Evolutionary conservation across 1,284 basidiomycete genomes (phyloP), one percentile per base, ranked within the genome.

Genomic region (Ustilago curta): DNA sequence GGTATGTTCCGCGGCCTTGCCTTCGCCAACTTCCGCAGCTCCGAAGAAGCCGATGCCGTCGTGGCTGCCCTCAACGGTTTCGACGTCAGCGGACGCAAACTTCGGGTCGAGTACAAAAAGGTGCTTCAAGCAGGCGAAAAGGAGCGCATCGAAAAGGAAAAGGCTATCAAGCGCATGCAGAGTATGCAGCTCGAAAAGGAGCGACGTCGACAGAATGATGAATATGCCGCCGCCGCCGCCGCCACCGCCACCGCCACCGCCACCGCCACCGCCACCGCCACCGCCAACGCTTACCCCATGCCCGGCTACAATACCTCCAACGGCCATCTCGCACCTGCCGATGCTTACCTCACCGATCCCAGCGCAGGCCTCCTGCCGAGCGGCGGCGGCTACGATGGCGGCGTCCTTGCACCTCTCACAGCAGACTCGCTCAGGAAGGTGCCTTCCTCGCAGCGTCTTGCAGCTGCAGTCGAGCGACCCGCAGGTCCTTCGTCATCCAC

Each of bases 71-170:
- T 99, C 76, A 96, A 96, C 77, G 94, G 94, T 14, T 86, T 85
- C 45, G 94, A 97, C 82, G 93, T 97, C 21, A 93, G 95, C 82
- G 97, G 97, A n/a, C 92, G 96, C 80, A 99, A 98, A 87, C 89
- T 99, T 48, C 92, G 97, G 37, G 96, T 98, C 65, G 96, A 99
- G 87, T 99, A 98, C 88, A 99, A 99, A 88, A 98, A 98, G 87
- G 97, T 98, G 9, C 88, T 99, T 19, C 96, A 98, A 85, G 95
- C 95, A 1, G 96, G 97, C 49, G 97, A 99, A 86, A 99, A 99
- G 87, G 97, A 99, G 85, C 90, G 94, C 63, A 99, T 99, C 84
- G 96, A 99, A 86, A 89, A 97, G 72, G 97, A 99, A 88, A 99
- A 99, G 88, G 97, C 97, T 2, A 91, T 99, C 79, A 93, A 96